These are phyloP conservation scores for Leccinum uliginosum DNA, from an alignment of 768 basidiomycete genomes.

Conservation along the genomic window DNA sequence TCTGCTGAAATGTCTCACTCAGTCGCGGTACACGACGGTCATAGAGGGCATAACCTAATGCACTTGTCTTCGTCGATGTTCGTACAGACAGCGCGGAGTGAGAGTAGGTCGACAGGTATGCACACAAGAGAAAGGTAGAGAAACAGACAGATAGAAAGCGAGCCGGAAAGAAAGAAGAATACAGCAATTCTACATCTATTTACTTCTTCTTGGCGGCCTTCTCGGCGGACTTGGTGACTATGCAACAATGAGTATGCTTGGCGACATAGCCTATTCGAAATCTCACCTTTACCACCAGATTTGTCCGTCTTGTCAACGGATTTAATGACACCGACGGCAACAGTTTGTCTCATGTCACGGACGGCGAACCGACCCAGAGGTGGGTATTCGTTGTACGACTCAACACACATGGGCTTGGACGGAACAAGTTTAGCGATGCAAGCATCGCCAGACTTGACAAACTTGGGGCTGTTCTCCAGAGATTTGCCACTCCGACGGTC, in stretches of 20 bases:
- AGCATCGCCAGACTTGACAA: constrained; percentile 99
- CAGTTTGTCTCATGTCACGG: constrained; percentile 99
- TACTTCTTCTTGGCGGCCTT: constrained; percentile 96
- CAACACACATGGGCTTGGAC: constrained; percentile 93
- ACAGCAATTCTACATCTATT: constrained; percentile 78
- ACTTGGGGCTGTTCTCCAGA: constrained; percentile 85
- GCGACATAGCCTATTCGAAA: constrained; percentile 3
- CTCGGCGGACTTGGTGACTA: constrained; percentile 93
- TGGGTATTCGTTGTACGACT: constrained; percentile 96
- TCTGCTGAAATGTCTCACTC: background rate
- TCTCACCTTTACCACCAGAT: constrained; percentile 75
- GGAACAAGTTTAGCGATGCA: constrained; percentile 97
- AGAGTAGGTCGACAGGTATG: constrained; percentile 35
- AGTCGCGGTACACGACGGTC: background rate
- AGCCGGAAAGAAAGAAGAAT: constrained; percentile 53
- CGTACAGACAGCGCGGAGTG: constrained; percentile 44
- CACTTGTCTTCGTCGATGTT: constrained; percentile 39
- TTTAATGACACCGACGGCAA: constrained; percentile 99
- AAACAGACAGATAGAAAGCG: constrained; percentile 39
- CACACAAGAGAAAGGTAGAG: constrained; percentile 22
- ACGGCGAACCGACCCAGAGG: constrained; percentile 99
- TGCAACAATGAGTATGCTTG: constrained; percentile 12
- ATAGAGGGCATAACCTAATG: constrained; percentile 17
- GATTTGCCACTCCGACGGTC: constrained; percentile 97
- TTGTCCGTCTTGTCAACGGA: constrained; percentile 94